Conservation (phyloP, 805 yeast genomes). For the Lachancea lanzarotensis region DNA sequence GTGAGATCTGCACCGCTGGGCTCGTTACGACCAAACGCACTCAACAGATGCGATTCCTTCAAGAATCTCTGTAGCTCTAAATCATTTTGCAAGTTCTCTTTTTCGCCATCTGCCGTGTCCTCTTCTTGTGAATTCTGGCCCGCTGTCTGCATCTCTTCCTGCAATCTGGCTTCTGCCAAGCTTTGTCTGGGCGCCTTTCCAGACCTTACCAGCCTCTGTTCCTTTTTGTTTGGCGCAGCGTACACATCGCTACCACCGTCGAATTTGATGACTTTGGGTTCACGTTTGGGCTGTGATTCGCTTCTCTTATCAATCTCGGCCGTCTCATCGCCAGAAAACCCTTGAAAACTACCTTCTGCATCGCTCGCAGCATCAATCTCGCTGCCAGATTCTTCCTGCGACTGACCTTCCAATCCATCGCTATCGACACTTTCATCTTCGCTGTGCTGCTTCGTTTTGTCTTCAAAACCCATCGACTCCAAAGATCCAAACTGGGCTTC, state of each 20-base stretch:
- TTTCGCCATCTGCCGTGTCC: conserved; percentile 34
- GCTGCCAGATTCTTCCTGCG: conserved; percentile 11
- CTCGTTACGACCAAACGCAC: conserved; percentile 29
- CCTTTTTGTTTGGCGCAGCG: conserved; percentile 38
- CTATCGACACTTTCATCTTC: background rate
- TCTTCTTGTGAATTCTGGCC: conserved; percentile 9
- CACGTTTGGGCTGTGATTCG: background rate
- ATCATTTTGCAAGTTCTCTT: conserved; percentile 59
- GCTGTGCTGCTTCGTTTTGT: conserved; percentile 32
- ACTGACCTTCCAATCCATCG: background rate
- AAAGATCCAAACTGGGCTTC: conserved; percentile 60
- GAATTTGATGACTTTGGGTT: conserved; percentile 22
- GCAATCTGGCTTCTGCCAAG: conserved; percentile 16
- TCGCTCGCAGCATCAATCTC: conserved; percentile 16
- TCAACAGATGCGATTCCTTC: conserved; percentile 61
- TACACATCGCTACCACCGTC: conserved; percentile 20
- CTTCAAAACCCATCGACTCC: conserved; percentile 48
- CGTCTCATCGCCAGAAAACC: conserved; percentile 5
- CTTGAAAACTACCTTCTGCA: conserved; percentile 11
- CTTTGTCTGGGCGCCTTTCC: conserved; percentile 47
- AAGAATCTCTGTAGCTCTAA: conserved; percentile 64
- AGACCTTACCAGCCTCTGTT: conserved; percentile 46
- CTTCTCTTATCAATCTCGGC: background rate
- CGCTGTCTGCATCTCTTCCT: conserved; percentile 20
- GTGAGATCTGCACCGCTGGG: conserved; percentile 64